phyloP scores from a whole-genome alignment of 2,329 filamentous ascomycete species.

The Penicillium capsulatum region DNA sequence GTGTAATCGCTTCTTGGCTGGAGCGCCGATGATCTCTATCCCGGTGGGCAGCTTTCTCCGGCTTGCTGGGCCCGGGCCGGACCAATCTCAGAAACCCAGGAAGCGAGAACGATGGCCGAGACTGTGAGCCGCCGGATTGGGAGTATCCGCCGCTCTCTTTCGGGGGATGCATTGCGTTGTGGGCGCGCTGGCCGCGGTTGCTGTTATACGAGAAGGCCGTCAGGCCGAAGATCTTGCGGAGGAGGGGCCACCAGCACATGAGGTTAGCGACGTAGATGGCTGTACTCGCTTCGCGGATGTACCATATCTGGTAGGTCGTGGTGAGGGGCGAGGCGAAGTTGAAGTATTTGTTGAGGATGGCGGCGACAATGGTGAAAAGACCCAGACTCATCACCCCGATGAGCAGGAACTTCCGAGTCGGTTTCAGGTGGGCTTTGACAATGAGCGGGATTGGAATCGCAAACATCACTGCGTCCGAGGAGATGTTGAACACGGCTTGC shows the following conservation, averaged over 20 bases:
- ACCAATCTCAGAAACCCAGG: conserved; percentile 12
- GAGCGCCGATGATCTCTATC: conserved; percentile 7
- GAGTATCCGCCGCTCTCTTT: conserved; percentile 18
- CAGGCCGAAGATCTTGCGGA: conserved; percentile 29
- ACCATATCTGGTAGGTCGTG: conserved; percentile 42
- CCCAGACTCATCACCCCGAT: conserved; percentile 38
- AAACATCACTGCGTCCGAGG: conserved; percentile 40
- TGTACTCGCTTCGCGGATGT: conserved; percentile 40
- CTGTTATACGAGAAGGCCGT: conserved; percentile 28
- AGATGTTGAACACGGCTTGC: conserved; percentile 45
- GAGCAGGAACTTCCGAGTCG: conserved; percentile 33
- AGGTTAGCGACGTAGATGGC: conserved; percentile 47
- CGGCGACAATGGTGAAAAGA: conserved; percentile 42
- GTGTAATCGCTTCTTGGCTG: conserved; percentile 20
- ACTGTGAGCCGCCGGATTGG: conserved; percentile 10
- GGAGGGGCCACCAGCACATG: conserved; percentile 30
- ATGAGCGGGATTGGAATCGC: conserved; percentile 38
- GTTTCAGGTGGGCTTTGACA: conserved; percentile 32
- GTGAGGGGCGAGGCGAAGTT: conserved; percentile 37
- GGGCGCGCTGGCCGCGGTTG: conserved; percentile 18
- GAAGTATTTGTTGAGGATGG: conserved; percentile 49
- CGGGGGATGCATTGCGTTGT: conserved; percentile 8
- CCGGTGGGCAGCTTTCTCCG: background rate
- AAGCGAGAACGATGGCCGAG: conserved; percentile 20
- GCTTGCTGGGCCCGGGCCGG: conserved; percentile 8